A percentile compares a stretch with the other conserved stretches of the same genome.
Conservation (phyloP, 1,284 basidiomycete species). For the Mycosarcoma maydis region DNA sequence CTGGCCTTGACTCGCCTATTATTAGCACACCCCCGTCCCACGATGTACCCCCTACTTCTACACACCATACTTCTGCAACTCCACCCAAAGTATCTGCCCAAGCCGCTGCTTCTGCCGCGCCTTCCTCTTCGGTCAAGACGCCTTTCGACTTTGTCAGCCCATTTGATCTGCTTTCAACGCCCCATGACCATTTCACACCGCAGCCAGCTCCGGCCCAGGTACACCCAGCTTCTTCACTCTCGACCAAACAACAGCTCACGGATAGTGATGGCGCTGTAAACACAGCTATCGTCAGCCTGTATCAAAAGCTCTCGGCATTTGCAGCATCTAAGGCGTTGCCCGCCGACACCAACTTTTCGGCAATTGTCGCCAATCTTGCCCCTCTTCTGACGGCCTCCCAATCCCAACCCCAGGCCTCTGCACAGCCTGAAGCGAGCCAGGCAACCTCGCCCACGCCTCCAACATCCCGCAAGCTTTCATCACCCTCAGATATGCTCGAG, state of each 20-base stretch:
- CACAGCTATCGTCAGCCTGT: conserved; percentile 15
- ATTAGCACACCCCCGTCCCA: conserved; percentile 2
- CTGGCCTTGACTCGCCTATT: conserved; percentile 14
- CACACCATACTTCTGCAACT: too few species aligned
- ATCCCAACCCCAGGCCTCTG: too few species aligned
- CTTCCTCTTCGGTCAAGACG: conserved; percentile 16
- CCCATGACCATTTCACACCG: conserved; percentile 2
- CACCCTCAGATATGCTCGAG: conserved; percentile 5
- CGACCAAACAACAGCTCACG: not conserved
- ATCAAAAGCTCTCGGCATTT: conserved; percentile 25
- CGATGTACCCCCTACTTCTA: too few species aligned
- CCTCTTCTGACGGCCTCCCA: too few species aligned
- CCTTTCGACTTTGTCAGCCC: conserved; percentile 44
- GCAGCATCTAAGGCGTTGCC: conserved; percentile 14
- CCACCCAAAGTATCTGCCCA: too few species aligned
- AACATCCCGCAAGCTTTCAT: conserved; percentile 14
- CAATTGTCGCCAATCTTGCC: too few species aligned
- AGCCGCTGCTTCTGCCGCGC: not conserved
- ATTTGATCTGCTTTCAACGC: conserved; percentile 32
- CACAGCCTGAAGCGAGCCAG: too few species aligned
- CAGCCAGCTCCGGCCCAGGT: conserved; percentile 6
- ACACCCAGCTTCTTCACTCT: not conserved
- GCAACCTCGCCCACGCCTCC: conserved; percentile 2
- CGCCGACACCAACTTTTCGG: too few species aligned
- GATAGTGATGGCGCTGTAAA: conserved; percentile 23